Evolutionary conservation across 495 filamentous ascomycete genomes (phyloP).

Genomic region (Penicillium turbatum): DNA sequence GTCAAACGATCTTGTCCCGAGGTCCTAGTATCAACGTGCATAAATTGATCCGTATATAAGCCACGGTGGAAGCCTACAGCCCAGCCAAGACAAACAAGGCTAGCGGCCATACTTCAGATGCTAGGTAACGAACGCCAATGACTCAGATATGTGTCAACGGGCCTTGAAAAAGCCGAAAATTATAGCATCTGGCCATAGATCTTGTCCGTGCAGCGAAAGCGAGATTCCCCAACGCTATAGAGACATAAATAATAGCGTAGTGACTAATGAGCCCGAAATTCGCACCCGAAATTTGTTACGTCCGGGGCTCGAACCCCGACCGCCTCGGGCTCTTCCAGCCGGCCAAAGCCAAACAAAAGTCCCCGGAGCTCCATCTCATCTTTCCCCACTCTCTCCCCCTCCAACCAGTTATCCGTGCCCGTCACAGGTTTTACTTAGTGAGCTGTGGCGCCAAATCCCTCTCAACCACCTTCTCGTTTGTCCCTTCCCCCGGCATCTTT

Average conservation of each 20-base stretch:
- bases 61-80: too few species aligned
- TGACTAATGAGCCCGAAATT: too few species aligned
- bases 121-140: background rate
- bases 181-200: too few species aligned
- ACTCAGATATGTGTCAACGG: background rate
- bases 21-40: too few species aligned
- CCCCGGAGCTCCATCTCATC: background rate
- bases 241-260: too few species aligned
- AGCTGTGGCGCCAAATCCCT: background rate
- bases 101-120: too few species aligned
- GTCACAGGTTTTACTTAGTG: slow-evolving; percentile 5
- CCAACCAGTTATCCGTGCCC: slow-evolving; percentile 2
- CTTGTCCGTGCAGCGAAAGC: too few species aligned
- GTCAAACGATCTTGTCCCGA: too few species aligned
- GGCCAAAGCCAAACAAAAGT: background rate
- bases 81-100: background rate
- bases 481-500: slow-evolving; percentile 12
- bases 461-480: background rate
- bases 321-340: background rate
- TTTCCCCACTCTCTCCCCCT: slow-evolving; percentile 8
- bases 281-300: background rate
- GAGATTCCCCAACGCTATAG: too few species aligned
- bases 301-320: background rate
- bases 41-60: too few species aligned
- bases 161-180: background rate